Evolutionary conservation across 306 rosid species (phyloP).

Genomic region (Oxytropis ochrocephala): DNA sequence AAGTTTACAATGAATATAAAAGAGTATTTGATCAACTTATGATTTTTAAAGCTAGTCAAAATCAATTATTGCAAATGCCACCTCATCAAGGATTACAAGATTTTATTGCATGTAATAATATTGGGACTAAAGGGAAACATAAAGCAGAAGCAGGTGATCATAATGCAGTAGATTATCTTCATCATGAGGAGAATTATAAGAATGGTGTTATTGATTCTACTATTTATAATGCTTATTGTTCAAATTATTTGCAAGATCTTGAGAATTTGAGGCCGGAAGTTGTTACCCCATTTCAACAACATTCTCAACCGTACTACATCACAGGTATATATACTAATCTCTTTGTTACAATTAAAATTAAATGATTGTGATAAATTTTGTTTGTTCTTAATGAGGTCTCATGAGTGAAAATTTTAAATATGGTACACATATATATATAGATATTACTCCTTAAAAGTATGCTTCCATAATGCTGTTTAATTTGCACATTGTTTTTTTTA

Average conservation of each 20-base stretch:
- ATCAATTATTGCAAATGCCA: constrained; percentile 30
- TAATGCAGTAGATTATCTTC: constrained; percentile 22
- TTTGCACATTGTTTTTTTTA: neutral
- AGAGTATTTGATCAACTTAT: constrained; percentile 43
- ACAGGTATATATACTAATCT: constrained; percentile 27
- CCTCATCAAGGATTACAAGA: constrained; percentile 33
- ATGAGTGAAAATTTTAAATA: too few relatives aligned
- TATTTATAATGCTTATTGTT: constrained; percentile 28
- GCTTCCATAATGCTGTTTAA: neutral
- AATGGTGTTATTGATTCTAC: constrained; percentile 30
- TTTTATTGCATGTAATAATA: constrained; percentile 30
- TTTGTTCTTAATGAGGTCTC: too few relatives aligned
- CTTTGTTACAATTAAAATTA: neutral
- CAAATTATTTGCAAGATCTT: constrained; percentile 27
- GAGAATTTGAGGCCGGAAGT: constrained; percentile 30
- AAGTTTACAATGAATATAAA: constrained; percentile 39
- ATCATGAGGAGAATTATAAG: constrained; percentile 16
- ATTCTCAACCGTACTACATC: constrained; percentile 36
- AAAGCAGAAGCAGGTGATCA: constrained; percentile 15
- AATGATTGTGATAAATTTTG: neutral
- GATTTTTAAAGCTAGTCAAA: constrained; percentile 26
- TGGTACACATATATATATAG: too few relatives aligned
- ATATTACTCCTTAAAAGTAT: too few relatives aligned
- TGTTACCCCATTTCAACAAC: constrained; percentile 31
- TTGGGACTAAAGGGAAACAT: constrained; percentile 9